phyloP scores from a whole-genome alignment of 164 flowering plant species.

The Amborella trichopoda region DNA sequence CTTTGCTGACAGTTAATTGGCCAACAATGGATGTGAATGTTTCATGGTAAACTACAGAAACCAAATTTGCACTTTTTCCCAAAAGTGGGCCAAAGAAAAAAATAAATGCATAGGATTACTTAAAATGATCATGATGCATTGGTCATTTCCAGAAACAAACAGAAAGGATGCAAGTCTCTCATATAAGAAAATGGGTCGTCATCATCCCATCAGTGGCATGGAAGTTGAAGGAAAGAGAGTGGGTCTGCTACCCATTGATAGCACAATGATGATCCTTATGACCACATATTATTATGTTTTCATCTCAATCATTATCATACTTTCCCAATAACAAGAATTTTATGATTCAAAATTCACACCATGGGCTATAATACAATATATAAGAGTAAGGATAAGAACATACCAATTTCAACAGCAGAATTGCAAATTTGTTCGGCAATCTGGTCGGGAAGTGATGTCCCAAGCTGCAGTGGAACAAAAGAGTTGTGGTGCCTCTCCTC shows the following conservation, averaged over 20 bases:
- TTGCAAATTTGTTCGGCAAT: conserved; percentile 77
- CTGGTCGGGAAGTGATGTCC: conserved; percentile 42
- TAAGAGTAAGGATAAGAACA: not conserved
- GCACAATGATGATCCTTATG: not conserved
- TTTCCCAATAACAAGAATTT: not conserved
- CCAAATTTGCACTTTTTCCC: no score
- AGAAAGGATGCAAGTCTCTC: no score
- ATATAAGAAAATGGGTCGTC: no score
- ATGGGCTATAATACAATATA: not conserved
- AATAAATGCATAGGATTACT: no score
- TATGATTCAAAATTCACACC: not conserved
- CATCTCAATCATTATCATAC: not conserved
- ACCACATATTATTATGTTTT: not conserved
- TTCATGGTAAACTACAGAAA: not conserved
- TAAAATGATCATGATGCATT: no score
- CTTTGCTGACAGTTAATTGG: no score
- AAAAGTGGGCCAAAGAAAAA: no score
- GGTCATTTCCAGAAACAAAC: no score
- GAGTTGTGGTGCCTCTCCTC: conserved; percentile 40
- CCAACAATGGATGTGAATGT: no score
- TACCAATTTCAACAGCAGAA: conserved; percentile 74
- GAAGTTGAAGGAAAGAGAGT: no score
- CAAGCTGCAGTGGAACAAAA: conserved; percentile 29
- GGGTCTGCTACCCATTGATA: not conserved
- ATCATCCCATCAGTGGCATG: no score